phyloP scores from a whole-genome alignment of 768 basidiomycete species.

The Pisolithus sp. region DNA sequence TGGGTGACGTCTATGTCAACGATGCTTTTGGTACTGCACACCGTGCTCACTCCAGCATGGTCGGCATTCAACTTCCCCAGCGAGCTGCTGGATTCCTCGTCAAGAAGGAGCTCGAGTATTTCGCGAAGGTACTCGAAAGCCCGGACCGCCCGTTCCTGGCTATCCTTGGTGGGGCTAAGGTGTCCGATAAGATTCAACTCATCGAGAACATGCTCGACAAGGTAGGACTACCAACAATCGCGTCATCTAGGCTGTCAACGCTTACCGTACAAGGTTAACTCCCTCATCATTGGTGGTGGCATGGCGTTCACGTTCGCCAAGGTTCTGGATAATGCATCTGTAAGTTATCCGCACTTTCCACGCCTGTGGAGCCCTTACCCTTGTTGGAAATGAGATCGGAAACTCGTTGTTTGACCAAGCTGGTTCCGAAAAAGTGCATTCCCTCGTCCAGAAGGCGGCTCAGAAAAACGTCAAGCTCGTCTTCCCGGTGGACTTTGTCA shows the following conservation, averaged over 20 bases:
- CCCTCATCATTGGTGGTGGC: constrained; percentile 92
- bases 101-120: constrained; percentile 98
- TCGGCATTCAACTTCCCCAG: constrained; percentile 88
- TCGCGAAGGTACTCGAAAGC: constrained; percentile 93
- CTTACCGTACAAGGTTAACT: constrained; percentile 62
- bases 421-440: constrained; percentile 80
- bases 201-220: constrained; percentile 99
- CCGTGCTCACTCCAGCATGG: constrained; percentile 98
- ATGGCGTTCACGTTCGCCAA: constrained; percentile 99
- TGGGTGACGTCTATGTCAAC: constrained; percentile 97
- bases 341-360: constrained; percentile 27
- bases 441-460: constrained; percentile 87
- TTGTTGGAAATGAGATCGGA: constrained; percentile 60
- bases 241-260: not conserved
- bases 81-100: constrained; percentile 94
- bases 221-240: constrained; percentile 33
- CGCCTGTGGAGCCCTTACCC: constrained; percentile 1
- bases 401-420: constrained; percentile 88
- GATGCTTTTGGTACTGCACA: constrained; percentile 99
- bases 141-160: constrained; percentile 96
- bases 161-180: constrained; percentile 97
- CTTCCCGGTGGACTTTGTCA: constrained; percentile 93
- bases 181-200: constrained; percentile 97
- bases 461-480: constrained; percentile 88
- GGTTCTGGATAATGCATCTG: constrained; percentile 71